phyloP scores from a whole-genome alignment of 2,329 filamentous ascomycete genomes.

The Zymoseptoria tritici region DNA sequence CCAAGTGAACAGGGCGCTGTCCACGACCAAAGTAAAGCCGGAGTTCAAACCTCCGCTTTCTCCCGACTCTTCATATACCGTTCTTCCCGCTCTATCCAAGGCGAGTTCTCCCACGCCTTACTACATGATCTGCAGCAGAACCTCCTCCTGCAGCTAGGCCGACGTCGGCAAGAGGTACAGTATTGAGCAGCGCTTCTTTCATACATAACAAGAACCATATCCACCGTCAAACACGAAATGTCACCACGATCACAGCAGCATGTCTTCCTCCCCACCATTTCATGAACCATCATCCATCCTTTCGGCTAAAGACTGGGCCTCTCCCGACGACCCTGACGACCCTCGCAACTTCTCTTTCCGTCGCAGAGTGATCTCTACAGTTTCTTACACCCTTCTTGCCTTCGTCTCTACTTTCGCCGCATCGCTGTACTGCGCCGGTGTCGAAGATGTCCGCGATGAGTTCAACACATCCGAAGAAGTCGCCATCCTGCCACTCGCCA shows the following conservation, averaged over 20 bases:
- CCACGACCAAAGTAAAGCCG: background rate
- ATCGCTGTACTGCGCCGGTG: constrained; percentile 14
- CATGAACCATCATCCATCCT: background rate
- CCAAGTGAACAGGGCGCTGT: no score
- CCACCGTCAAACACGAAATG: background rate
- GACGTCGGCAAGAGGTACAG: background rate
- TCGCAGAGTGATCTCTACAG: constrained; percentile 18
- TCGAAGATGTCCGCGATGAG: constrained; percentile 39
- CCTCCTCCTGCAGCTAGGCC: background rate
- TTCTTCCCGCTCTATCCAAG: background rate
- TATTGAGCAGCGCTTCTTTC: background rate
- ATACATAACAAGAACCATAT: background rate
- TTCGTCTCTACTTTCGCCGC: constrained; percentile 31
- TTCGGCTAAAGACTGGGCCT: constrained; percentile 23
- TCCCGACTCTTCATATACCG: background rate
- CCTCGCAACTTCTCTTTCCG: constrained; percentile 26
- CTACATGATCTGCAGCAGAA: background rate
- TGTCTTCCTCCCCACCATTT: background rate
- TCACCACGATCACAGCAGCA: background rate
- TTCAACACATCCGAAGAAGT: constrained; percentile 50
- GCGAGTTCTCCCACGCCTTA: background rate
- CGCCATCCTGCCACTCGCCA: constrained; percentile 50
- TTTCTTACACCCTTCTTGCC: constrained; percentile 24
- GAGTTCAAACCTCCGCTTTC: background rate
- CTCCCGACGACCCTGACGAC: constrained; percentile 23